These are phyloP conservation scores for Nicotiana rustica DNA, from an alignment of 305 asterid species.

Conservation along the genomic window DNA sequence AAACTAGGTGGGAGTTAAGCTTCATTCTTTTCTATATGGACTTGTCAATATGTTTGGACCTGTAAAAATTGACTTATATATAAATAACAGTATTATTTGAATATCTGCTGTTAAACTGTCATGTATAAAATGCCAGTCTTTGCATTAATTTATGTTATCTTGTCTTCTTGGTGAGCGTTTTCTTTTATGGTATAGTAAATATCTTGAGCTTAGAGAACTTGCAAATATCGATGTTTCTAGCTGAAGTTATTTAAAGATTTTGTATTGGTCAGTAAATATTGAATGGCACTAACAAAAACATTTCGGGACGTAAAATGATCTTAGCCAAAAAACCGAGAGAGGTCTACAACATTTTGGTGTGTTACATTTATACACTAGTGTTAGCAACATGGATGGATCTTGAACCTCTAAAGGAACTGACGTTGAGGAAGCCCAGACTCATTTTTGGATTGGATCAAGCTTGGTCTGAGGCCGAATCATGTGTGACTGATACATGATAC, in stretches of 20 bases:
- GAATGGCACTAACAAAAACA: not conserved
- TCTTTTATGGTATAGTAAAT: not conserved
- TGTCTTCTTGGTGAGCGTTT: not conserved
- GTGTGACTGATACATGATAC: not conserved
- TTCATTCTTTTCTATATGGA: not conserved
- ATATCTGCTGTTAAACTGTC: not conserved
- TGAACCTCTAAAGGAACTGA: not conserved
- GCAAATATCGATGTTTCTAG: not conserved
- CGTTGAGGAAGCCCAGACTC: not conserved
- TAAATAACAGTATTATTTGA: not conserved
- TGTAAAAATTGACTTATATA: not conserved
- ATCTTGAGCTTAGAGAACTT: not conserved
- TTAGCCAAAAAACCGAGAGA: not conserved
- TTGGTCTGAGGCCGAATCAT: not conserved
- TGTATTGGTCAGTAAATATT: not conserved
- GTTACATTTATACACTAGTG: not conserved
- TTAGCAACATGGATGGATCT: not conserved
- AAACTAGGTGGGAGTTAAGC: slow-evolving; percentile 3
- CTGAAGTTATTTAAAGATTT: slow-evolving; percentile 4
- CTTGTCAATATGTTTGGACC: not conserved
- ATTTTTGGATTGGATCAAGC: not conserved
- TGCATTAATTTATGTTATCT: not conserved
- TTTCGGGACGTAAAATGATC: slow-evolving; percentile 10
- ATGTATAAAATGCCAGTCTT: not conserved
- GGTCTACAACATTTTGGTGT: slow-evolving; percentile 3